Evolutionary conservation across 1,284 basidiomycete genomes (phyloP), one percentile per base, ranked within the genome.

Genomic region (Fomitiporia mediterranea): DNA sequence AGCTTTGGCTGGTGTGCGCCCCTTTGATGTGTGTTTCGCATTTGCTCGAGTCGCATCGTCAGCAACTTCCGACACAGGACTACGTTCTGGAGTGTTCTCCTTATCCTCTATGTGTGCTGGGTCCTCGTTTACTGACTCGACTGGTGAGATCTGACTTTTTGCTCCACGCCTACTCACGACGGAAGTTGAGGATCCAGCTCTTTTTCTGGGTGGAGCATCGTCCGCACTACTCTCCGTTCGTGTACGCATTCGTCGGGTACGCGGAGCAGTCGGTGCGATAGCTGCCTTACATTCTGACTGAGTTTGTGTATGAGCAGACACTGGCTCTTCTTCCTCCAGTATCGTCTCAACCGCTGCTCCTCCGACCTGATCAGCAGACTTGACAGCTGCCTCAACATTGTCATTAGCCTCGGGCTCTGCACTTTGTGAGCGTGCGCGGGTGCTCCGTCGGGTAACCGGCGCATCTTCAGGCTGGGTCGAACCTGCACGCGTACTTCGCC

Each of bases 1-100:
- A 3, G 43, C 4, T 11, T 27, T 38, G 9, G 40, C 49, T 17
- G 39, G 32, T 5, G 49, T 21, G n/a, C 55, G 55, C 4, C 47
- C 11, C 34, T 43, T 57, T 30, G 42, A 38, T 21, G 48, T 8
- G 15, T 47, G 17, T 30, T 59, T 59, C 28, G 21, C 38, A 23
- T 15, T 4, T 35, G 28, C 30, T 15, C 17, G 25, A 2, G 53
- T 27, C 9, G n/a, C 38, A 30, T 54, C 53, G 4, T 48, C 53
- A 17, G 15, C 39, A 19, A 52, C 42, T 21, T 55, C 53, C 32
- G 57, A 51, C 3, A 35, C 34, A 19, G 49, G 55, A 21, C 55
- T 50, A 3, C 53, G 50, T 55, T 70, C 70, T 1, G 72, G 73
- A 4, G 72, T 73, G 62, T 75, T 75, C 65, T 75, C 74, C 60